These are phyloP conservation scores for Aspergillus alliaceus DNA, from an alignment of 2,329 filamentous ascomycete genomes.

Conservation along the genomic window DNA sequence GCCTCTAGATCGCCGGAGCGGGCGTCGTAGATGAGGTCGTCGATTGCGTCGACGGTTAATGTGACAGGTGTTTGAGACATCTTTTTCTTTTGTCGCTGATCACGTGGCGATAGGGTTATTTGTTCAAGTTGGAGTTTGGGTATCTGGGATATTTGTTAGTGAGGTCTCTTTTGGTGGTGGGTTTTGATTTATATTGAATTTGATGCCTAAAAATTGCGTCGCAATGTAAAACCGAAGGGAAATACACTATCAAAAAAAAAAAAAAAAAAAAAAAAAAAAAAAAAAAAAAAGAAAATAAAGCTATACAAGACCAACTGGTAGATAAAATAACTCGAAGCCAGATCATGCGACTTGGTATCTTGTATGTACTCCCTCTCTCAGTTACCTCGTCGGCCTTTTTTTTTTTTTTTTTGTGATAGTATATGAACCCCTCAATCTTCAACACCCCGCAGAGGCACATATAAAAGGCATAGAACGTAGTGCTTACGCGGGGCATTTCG, in stretches of 20 bases:
- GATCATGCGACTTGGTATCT: not conserved
- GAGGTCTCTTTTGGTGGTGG: not conserved
- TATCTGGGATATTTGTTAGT: not conserved
- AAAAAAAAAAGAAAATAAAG: no score
- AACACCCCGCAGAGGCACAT: not conserved
- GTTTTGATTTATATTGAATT: not conserved
- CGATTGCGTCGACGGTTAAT: conserved; percentile 76
- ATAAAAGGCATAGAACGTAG: not conserved
- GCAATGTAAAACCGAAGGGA: not conserved
- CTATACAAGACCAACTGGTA: not conserved
- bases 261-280: not conserved
- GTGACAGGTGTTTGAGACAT: conserved; percentile 23
- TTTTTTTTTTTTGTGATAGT: not conserved
- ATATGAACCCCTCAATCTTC: not conserved
- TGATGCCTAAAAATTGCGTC: not conserved
- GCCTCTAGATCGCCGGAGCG: conserved; percentile 75
- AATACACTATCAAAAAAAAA: not conserved
- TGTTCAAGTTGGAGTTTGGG: not conserved
- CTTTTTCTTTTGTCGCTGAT: not conserved
- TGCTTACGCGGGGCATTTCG: not conserved
- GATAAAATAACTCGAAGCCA: not conserved
- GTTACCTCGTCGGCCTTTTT: not conserved
- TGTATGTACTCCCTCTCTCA: not conserved
- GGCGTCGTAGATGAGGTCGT: conserved; percentile 87
- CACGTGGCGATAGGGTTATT: not conserved